Evolutionary conservation across 441 rosid species (phyloP).

Genomic region (Adansonia rubrostipa): DNA sequence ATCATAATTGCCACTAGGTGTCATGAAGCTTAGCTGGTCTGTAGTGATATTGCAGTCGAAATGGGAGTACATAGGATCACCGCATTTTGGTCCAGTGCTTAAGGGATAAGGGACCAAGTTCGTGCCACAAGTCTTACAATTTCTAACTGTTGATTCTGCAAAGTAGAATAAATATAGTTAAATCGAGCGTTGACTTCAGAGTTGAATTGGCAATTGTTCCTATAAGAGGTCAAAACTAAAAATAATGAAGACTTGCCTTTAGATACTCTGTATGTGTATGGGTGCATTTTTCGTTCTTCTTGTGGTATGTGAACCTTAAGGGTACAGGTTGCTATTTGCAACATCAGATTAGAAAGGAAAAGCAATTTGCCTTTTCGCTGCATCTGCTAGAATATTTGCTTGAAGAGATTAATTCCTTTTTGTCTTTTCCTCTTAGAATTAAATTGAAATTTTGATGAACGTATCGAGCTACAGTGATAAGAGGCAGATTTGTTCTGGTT

Average conservation of each 20-base stretch:
- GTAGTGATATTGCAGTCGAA: conserved; percentile 52
- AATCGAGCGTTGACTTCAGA: not conserved
- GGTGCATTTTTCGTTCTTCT: not conserved
- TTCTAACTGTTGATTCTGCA: conserved; percentile 53
- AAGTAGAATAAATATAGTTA: not conserved
- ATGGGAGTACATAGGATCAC: conserved; percentile 52
- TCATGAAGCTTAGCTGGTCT: conserved; percentile 49
- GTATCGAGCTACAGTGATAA: not conserved
- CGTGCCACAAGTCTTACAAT: conserved; percentile 57
- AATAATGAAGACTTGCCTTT: not conserved
- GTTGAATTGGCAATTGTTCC: not conserved
- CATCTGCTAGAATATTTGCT: not conserved
- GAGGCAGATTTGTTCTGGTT: not conserved
- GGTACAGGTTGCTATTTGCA: not conserved
- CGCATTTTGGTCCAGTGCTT: conserved; percentile 60
- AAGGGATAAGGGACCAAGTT: conserved; percentile 67
- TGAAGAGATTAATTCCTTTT: not conserved
- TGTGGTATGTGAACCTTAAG: not conserved
- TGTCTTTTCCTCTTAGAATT: not conserved
- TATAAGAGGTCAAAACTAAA: not conserved
- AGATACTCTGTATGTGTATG: not conserved
- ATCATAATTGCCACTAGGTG: conserved; percentile 37
- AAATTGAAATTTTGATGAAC: not conserved
- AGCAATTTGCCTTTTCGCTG: not conserved
- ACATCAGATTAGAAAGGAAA: not conserved